These are phyloP conservation scores for Allium cepa DNA, from an alignment of 106 monocot genomes.

Conservation along the genomic window DNA sequence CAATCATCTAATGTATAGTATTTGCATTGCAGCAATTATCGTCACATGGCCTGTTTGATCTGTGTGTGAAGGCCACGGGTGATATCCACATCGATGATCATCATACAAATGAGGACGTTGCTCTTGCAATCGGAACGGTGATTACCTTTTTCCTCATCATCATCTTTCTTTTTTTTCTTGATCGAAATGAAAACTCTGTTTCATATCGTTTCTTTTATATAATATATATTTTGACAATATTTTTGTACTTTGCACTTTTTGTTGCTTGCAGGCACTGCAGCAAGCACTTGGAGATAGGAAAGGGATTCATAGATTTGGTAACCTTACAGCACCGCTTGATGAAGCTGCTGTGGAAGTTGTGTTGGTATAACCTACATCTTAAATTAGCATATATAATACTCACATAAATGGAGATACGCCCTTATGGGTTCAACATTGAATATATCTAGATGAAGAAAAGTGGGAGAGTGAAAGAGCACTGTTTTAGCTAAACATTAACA, in stretches of 20 bases:
- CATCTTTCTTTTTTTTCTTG: background rate
- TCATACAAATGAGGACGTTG: conserved; percentile 97
- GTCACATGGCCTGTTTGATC: conserved; percentile 89
- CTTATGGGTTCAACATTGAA: no score
- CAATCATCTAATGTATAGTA: background rate
- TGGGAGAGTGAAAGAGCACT: no score
- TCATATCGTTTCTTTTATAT: background rate
- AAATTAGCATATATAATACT: background rate
- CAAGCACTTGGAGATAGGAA: conserved; percentile 95
- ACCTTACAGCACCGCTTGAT: conserved; percentile 90
- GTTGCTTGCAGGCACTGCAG: conserved; percentile 55
- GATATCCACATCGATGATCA: conserved; percentile 97
- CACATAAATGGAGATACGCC: background rate
- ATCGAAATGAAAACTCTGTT: background rate
- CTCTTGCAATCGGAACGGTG: conserved; percentile 97
- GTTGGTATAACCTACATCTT: conserved; percentile 41
- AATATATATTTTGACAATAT: background rate
- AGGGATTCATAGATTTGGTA: conserved; percentile 90
- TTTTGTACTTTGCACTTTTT: background rate
- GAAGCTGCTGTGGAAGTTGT: conserved; percentile 92
- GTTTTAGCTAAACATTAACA: background rate
- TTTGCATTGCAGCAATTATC: conserved; percentile 69
- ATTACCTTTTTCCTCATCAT: background rate
- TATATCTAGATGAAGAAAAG: no score
- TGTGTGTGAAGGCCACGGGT: conserved; percentile 73